Percentiles rank a stretch among this genome's conserved stretches.
phyloP scores from a whole-genome alignment of 2,329 filamentous ascomycete genomes.

The Claviceps capensis region DNA sequence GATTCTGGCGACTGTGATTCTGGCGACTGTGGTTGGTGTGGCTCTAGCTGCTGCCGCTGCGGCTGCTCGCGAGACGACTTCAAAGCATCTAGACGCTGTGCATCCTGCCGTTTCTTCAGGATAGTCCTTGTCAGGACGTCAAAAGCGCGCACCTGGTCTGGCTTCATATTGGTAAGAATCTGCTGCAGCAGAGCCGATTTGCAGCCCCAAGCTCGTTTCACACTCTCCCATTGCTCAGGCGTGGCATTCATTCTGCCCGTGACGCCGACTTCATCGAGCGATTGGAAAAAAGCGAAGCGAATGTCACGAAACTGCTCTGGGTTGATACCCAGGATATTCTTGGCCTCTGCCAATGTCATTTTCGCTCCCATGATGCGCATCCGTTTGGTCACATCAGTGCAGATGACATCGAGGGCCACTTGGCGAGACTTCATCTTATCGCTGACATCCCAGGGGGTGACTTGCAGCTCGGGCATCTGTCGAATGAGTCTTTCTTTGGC shows the following conservation, averaged over 20 bases:
- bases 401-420: too few relatives aligned
- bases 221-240: constrained; percentile 53
- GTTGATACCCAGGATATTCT: constrained; percentile 39
- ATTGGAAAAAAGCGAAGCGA: constrained; percentile 51
- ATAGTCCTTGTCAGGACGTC: constrained; percentile 63
- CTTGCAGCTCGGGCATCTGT: too few relatives aligned
- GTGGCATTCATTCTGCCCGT: constrained; percentile 62
- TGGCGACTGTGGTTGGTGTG: not conserved
- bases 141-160: constrained; percentile 47
- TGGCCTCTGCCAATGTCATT: constrained; percentile 54
- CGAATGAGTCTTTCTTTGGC: too few relatives aligned
- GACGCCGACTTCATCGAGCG: constrained; percentile 52
- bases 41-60: not conserved
- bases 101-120: constrained; percentile 62
- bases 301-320: constrained; percentile 40
- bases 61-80: constrained; percentile 1
- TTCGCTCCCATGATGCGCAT: too few relatives aligned
- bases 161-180: constrained; percentile 32
- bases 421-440: too few relatives aligned
- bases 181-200: constrained; percentile 40
- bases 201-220: constrained; percentile 56
- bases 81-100: constrained; percentile 42
- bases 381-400: too few relatives aligned
- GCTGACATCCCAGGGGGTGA: too few relatives aligned
- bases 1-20: not conserved